A percentile compares a stretch with the other conserved stretches of the same genome.
Conservation (phyloP, 768 basidiomycete genomes). For the Pleurotus ostreatus region DNA sequence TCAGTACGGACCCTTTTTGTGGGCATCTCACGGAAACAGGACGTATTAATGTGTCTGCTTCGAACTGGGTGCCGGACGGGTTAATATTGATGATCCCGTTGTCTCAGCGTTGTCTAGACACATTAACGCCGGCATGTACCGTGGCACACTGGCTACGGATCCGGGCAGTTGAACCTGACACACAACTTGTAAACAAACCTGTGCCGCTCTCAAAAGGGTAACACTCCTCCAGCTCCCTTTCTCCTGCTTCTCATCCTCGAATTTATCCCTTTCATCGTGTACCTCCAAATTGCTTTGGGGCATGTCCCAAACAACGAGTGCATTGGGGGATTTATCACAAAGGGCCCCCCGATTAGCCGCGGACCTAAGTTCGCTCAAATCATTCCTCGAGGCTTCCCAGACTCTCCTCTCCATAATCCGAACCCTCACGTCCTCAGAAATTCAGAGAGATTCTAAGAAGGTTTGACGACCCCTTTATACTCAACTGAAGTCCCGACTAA, state of each 20-base stretch:
- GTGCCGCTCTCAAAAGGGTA: not conserved
- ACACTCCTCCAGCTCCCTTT: not conserved
- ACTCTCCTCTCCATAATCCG: conserved; percentile 22
- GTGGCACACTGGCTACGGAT: conserved; percentile 4
- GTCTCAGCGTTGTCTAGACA: conserved; percentile 2
- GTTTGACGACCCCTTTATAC: conserved; percentile 15
- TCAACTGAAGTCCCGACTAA: conserved; percentile 8
- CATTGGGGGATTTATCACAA: conserved; percentile 2
- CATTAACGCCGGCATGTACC: conserved; percentile 9
- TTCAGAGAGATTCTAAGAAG: conserved; percentile 28
- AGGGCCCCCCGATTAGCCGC: conserved; percentile 15
- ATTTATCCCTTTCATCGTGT: not conserved
- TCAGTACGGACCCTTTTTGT: no score
- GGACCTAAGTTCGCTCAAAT: conserved; percentile 23
- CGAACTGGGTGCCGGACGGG: not conserved
- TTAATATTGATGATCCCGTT: not conserved
- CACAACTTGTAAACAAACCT: conserved; percentile 9
- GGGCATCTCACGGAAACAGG: not conserved
- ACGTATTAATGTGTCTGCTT: not conserved
- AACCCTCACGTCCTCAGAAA: conserved; percentile 17
- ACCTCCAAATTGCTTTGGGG: not conserved
- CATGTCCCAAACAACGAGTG: not conserved
- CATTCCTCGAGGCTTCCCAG: conserved; percentile 25
- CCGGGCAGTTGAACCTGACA: conserved; percentile 8
- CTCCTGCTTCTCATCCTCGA: conserved; percentile 1